Evolutionary conservation across 164 flowering plant species (phyloP), one percentile per base, ranked within the genome.

Genomic region (Liriodendron chinense): DNA sequence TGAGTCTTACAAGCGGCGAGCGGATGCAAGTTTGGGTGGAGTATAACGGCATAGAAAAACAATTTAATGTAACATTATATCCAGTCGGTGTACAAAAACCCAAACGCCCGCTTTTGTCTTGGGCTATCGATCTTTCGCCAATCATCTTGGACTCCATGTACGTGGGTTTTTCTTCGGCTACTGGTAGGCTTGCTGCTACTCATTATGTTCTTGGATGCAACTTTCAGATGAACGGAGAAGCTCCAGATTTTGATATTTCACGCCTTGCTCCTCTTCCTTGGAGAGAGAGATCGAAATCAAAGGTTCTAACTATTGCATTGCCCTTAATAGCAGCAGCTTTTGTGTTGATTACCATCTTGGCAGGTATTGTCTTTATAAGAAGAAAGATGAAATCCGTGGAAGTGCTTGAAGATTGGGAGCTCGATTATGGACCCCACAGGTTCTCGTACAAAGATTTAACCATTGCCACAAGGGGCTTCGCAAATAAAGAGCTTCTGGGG

Each of bases 141-240:
- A 73, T 87, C 49, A 47, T 90, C n/a, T 28, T 28, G 34, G 84
- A 90, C 6, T 77, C 43, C 47, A 88, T 89, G 91, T 89, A 80
- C 20, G 89, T 85, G 12, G 94, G 92, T 6, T 89, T 90, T 82
- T 87, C 94, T 47, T 77, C 94, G 53, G 86, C 94, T 0, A 89
- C 91, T 2, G 92, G 93, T 20, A 56, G 84, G 47, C 86, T 91
- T 1, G 85, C 89, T 0, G 86, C 90, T 73, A 83, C 86, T 6
- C 93, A 91, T 61, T 88, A 88, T 53, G 50, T 91, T 9, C 34
- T 87, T 20, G 92, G 94, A 1, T 89, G 92, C 91, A 86, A 87
- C 72, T 91, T 91, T 68, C 80, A 82, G 47, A 76, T 86, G 72
- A 85, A 81, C 48, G 90, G 91, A 13, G 48, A 56, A 20, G 83